Conservation (phyloP, 2,329 filamentous ascomycete species). For the Pestalotiopsis sp. region DNA sequence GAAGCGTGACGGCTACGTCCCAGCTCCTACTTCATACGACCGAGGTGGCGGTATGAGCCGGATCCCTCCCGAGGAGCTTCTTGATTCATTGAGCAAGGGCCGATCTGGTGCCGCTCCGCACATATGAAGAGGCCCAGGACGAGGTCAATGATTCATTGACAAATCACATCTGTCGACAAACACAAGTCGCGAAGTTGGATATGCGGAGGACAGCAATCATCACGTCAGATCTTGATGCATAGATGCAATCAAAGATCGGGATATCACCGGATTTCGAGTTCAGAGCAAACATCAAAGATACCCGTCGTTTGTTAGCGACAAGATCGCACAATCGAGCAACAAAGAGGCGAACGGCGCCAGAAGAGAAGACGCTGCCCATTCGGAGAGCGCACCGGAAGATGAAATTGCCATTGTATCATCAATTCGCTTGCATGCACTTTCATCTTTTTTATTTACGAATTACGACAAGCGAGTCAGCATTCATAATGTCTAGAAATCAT, state of each 20-base stretch:
- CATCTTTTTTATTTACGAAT: constrained; percentile 24
- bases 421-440: background rate
- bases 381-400: background rate
- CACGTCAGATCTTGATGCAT: constrained; percentile 9
- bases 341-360: background rate
- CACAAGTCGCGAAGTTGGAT: background rate
- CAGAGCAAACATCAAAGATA: constrained; percentile 15
- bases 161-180: background rate
- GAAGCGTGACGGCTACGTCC: constrained; percentile 77
- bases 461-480: constrained; percentile 27
- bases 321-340: constrained; percentile 10
- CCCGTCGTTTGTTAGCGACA: constrained; percentile 11
- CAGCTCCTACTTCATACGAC: constrained; percentile 71
- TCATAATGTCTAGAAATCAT: constrained; percentile 36
- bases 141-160: constrained; percentile 13
- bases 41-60: constrained; percentile 59
- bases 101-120: constrained; percentile 49
- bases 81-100: constrained; percentile 54
- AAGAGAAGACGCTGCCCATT: background rate
- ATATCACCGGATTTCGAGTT: constrained; percentile 12
- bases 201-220: background rate
- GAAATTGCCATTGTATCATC: constrained; percentile 3
- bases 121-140: constrained; percentile 40
- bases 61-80: constrained; percentile 63
- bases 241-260: constrained; percentile 6